Conservation (phyloP, 495 filamentous ascomycete species). For the Cercophora newfieldiana region DNA sequence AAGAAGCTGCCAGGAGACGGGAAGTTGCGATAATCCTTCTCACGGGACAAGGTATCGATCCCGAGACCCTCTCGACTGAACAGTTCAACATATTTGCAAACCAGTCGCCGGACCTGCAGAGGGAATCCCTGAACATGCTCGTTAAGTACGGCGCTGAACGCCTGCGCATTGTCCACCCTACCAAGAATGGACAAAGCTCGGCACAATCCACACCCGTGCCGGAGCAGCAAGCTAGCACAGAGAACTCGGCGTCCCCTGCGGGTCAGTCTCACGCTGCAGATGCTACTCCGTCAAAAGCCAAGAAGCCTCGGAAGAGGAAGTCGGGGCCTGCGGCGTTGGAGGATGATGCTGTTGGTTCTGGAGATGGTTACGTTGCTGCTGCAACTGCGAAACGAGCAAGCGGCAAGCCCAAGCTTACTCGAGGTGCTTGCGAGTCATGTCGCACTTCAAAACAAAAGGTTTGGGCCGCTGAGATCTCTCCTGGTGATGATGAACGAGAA, state of each 20-base stretch:
- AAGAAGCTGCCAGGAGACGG: constrained; percentile 42
- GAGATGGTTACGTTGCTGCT: constrained; percentile 22
- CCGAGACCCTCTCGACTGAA: constrained; percentile 43
- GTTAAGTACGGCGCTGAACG: constrained; percentile 45
- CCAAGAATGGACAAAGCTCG: constrained; percentile 28
- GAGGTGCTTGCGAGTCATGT: constrained; percentile 43
- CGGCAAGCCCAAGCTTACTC: constrained; percentile 26
- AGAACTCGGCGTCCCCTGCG: constrained; percentile 8
- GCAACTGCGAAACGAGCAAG: constrained; percentile 14
- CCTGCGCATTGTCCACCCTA: constrained; percentile 48
- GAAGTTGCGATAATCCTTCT: constrained; percentile 45
- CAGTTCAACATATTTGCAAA: constrained; percentile 54
- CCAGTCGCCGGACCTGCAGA: constrained; percentile 47
- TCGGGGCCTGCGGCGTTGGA: constrained; percentile 11
- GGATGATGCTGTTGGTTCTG: constrained; percentile 8
- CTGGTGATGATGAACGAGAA: background rate
- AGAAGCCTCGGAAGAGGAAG: constrained; percentile 17
- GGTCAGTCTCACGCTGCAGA: constrained; percentile 7
- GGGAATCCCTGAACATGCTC: constrained; percentile 47
- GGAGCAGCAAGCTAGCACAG: background rate
- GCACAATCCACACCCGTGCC: constrained; percentile 25
- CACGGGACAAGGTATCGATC: constrained; percentile 36
- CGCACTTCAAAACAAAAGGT: constrained; percentile 28
- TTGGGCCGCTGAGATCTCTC: background rate
- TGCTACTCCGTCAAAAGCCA: constrained; percentile 19